Percentiles rank a stretch among this genome's conserved stretches.
These are phyloP conservation scores for Discostella stelligeroides DNA, from an alignment of 108 stramenopile species.

Conservation along the genomic window DNA sequence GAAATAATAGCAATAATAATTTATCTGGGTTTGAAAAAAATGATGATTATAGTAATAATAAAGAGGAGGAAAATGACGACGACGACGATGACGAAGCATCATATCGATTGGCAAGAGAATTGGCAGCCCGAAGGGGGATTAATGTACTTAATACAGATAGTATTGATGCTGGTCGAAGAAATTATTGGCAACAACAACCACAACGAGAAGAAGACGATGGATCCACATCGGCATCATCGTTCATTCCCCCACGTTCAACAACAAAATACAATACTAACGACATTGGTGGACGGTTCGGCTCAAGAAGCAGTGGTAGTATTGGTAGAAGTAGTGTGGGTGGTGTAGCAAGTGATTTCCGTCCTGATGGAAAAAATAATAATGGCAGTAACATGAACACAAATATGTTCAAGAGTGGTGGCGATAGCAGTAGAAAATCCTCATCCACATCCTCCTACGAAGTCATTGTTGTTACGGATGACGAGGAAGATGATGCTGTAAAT, in stretches of 20 bases:
- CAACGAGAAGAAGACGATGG: no score
- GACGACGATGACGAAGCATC: constrained; percentile 10
- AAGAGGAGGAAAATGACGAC: background rate
- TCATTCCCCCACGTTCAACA: no score
- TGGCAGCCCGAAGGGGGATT: constrained; percentile 5
- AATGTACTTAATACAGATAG: background rate
- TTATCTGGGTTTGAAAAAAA: background rate
- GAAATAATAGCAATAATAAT: background rate
- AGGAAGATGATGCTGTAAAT: no score
- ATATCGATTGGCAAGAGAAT: constrained; percentile 1
- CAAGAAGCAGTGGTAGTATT: no score
- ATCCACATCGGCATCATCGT: no score
- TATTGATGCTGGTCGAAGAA: background rate
- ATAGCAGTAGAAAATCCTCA: background rate
- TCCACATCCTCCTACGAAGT: background rate
- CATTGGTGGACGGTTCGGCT: no score
- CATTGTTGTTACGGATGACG: background rate
- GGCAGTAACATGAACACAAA: no score
- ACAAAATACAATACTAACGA: no score
- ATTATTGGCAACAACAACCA: background rate
- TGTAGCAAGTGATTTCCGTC: no score
- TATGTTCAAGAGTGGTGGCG: background rate
- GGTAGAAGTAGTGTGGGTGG: no score
- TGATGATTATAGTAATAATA: background rate
- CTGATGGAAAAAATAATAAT: no score